These are phyloP conservation scores for Arthrobotrys musiformis DNA, from an alignment of 2,329 filamentous ascomycete species.

Conservation along the genomic window DNA sequence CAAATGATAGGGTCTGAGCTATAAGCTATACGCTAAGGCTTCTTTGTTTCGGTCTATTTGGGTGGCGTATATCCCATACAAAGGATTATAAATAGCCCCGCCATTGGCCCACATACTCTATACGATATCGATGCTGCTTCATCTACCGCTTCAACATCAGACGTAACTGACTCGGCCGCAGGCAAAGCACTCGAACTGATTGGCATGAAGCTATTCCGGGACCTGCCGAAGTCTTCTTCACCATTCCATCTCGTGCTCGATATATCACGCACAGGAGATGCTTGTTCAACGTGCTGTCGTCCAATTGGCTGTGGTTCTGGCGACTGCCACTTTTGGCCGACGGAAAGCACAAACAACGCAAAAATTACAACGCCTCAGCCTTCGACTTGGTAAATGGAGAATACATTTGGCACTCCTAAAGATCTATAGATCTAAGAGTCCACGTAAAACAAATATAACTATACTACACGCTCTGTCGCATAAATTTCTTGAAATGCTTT, in stretches of 20 bases:
- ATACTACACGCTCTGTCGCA: no score
- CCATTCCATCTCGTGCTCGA: slow-evolving; percentile 22
- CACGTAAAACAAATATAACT: no score
- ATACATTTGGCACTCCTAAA: no score
- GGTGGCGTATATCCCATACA: slow-evolving; percentile 13
- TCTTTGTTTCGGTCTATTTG: neutral
- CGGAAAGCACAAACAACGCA: slow-evolving; percentile 6
- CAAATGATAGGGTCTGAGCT: neutral
- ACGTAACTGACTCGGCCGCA: neutral
- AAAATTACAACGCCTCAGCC: slow-evolving; percentile 20
- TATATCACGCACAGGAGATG: slow-evolving; percentile 5
- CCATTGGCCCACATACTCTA: neutral
- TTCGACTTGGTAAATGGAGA: neutral
- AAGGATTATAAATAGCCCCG: slow-evolving; percentile 9
- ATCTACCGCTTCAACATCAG: slow-evolving; percentile 1
- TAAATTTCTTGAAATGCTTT: no score
- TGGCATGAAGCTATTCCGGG: no score
- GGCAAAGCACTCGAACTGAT: no score
- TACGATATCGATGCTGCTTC: no score
- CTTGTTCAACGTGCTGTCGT: slow-evolving; percentile 26
- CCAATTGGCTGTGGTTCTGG: slow-evolving; percentile 13
- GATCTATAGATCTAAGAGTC: no score
- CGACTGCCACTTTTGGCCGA: slow-evolving; percentile 13
- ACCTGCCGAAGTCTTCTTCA: neutral
- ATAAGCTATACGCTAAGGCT: neutral